These are phyloP conservation scores for Magnusiomyces tetraspermus DNA, from an alignment of 1,139 yeast genomes.

Conservation along the genomic window DNA sequence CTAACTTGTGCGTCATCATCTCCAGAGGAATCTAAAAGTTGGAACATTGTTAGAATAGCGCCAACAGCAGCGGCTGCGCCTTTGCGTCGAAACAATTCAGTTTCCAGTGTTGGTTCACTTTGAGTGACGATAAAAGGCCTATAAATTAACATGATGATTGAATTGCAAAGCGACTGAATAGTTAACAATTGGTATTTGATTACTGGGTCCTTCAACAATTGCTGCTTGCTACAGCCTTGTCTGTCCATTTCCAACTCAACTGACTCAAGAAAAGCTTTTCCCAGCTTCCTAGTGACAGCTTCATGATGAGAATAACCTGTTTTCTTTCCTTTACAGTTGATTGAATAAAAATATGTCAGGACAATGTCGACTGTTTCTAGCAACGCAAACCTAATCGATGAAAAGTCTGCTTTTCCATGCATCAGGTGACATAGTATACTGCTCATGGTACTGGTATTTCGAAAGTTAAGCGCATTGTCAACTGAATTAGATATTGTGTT, in stretches of 20 bases:
- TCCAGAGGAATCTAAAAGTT: background rate
- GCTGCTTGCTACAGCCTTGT: background rate
- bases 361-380: background rate
- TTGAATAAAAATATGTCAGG: background rate
- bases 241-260: background rate
- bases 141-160: background rate
- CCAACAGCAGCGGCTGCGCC: slow-evolving; percentile 3
- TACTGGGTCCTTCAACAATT: background rate
- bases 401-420: background rate
- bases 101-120: background rate
- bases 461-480: background rate
- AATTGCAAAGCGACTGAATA: slow-evolving; percentile 3
- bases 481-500: too few relatives aligned
- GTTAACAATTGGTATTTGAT: slow-evolving; percentile 1
- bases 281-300: background rate
- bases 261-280: background rate
- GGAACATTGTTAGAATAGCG: slow-evolving; percentile 1
- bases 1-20: background rate
- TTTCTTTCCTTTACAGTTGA: background rate
- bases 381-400: background rate
- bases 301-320: background rate
- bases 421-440: background rate
- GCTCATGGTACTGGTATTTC: background rate
- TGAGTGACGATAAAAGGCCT: background rate
- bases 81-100: slow-evolving; percentile 1